Evolutionary conservation across 2,329 filamentous ascomycete genomes (phyloP).

Genomic region (Tetracladium maxilliforme): DNA sequence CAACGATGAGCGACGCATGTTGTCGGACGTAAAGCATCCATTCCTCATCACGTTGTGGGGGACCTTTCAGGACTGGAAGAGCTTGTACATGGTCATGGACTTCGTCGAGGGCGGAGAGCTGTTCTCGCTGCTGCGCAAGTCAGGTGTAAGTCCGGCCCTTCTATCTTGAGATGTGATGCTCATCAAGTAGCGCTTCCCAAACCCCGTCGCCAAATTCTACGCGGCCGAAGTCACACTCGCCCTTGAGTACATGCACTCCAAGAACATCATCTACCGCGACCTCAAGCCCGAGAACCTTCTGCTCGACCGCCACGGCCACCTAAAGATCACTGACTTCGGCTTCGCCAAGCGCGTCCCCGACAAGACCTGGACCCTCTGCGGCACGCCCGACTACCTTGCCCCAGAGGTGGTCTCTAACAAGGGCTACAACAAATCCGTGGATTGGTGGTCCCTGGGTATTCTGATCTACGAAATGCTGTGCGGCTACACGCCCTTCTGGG

Average conservation of each 20-base stretch:
- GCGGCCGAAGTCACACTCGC: constrained; percentile 93
- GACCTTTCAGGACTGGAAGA: constrained; percentile 89
- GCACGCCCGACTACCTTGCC: constrained; percentile 92
- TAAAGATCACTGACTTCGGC: constrained; percentile 97
- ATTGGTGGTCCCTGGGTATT: constrained; percentile 98
- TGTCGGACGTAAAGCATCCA: constrained; percentile 92
- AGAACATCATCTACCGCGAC: constrained; percentile 96
- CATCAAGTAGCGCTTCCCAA: constrained; percentile 70
- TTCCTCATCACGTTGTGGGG: constrained; percentile 98
- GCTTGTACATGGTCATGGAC: constrained; percentile 99
- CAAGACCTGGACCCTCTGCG: constrained; percentile 98
- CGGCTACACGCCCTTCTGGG: constrained; percentile 98
- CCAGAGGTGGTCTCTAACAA: constrained; percentile 98
- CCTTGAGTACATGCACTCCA: constrained; percentile 84
- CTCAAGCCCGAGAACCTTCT: constrained; percentile 91
- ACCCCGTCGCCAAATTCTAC: constrained; percentile 98
- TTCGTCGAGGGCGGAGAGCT: constrained; percentile 98
- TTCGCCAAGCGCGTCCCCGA: constrained; percentile 97
- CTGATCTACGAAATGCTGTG: constrained; percentile 99
- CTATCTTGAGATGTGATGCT: constrained; percentile 3
- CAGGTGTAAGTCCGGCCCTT: constrained; percentile 44
- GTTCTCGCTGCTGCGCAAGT: constrained; percentile 89
- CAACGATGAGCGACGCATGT: constrained; percentile 92
- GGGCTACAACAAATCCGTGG: constrained; percentile 98
- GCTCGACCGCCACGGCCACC: constrained; percentile 80